Base-by-base conservation (phyloP, 192 early-diverging fungal genomes). In the Coemansia reversa region DNA sequence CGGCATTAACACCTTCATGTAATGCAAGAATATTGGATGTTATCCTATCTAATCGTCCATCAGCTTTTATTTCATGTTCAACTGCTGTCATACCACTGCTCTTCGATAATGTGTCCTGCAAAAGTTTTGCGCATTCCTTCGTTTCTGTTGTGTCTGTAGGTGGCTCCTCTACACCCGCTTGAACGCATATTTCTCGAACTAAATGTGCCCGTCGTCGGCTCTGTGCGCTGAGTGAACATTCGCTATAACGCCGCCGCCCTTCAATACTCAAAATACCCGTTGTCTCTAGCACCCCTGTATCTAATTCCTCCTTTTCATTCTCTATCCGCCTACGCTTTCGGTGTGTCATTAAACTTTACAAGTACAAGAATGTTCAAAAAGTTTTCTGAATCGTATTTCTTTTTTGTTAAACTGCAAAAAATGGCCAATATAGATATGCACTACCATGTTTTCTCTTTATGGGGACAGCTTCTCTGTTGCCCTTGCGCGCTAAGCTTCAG, bases 161-260 rank as follows among this genome's bases (percentile, higher is more conserved):
- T 16, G 39, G 39, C 3, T 51, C 35, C 0, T n/a, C 49, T 5
- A 28, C 57, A n/a, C 69, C 62, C 2, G 69, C 57, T 29, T 60
- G 57, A 19, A 50, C 62, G 51, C 56, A 30, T 4, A 70, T 55
- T 16, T 28, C 28, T 5, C 50, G 23, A 18, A 30, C 11, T 9
- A 74, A 57, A 57, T 64, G 65, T n/a, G 60, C 51, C 6, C 72
- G 60, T 22, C 72, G 72, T 20, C 72, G 65, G 48, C 72, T 67
- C 57, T 74, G 65, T 61, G 35, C 62, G n/a, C 65, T 63, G 1
- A 23, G 23, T 54, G 72, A 74, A 23, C 65, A 67, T 29, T 59
- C 49, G 27, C 65, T 74, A 49, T 72, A 72, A 16, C 9, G 39
- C 3, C 9, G 39, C 12, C 39, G 33, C 11, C 33, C 33, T 7